Evolutionary conservation across 78 protist species (phyloP).

Genomic region (Dictyostelium purpureum): DNA sequence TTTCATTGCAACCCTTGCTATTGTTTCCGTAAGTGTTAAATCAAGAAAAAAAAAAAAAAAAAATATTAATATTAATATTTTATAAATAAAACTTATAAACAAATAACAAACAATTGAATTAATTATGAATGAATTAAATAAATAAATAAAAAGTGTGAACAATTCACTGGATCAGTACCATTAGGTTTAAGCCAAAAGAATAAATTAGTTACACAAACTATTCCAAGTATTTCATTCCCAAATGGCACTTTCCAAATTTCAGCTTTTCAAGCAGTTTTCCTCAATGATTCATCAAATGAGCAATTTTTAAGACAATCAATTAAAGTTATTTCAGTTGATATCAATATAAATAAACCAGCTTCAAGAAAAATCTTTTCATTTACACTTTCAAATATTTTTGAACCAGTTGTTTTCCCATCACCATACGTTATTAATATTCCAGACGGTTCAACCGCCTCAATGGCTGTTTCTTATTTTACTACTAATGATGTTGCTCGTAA

Average conservation of each 20-base stretch:
- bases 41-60: neutral
- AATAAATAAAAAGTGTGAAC: neutral
- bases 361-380: slow-evolving; percentile 21
- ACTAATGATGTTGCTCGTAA: neutral
- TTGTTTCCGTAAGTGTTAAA: neutral
- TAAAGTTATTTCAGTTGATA: slow-evolving; percentile 25
- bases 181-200: neutral
- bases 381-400: slow-evolving; percentile 42
- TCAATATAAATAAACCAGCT: slow-evolving; percentile 12
- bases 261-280: slow-evolving; percentile 35
- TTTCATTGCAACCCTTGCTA: neutral
- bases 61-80: too few relatives aligned
- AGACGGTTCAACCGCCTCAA: neutral
- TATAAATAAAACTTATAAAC: too few relatives aligned
- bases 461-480: neutral
- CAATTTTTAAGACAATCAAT: neutral
- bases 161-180: neutral
- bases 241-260: slow-evolving; percentile 13
- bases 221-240: slow-evolving; percentile 36
- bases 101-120: neutral
- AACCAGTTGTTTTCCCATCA: slow-evolving; percentile 57
- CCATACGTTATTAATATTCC: slow-evolving; percentile 29
- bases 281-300: slow-evolving; percentile 22
- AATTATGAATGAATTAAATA: neutral
- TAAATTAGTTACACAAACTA: neutral